A percentile compares a stretch with the other conserved stretches of the same genome.
These are phyloP conservation scores for Hanseniaspora sp. DNA, from an alignment of 1,139 yeast genomes.

Conservation along the genomic window DNA sequence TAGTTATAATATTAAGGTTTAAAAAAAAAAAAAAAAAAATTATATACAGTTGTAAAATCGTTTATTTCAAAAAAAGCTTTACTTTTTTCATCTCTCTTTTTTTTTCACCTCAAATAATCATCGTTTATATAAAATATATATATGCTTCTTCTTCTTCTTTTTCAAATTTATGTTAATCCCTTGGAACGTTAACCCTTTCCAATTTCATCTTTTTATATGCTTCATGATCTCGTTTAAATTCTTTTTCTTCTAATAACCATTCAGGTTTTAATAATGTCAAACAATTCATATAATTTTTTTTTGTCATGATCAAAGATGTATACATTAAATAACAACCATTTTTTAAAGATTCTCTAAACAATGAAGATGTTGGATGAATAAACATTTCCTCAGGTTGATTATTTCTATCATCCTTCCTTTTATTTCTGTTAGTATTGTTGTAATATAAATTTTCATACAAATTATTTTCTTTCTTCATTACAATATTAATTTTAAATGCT, in stretches of 20 bases:
- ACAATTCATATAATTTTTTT: slow-evolving; percentile 86
- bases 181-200: slow-evolving; percentile 38
- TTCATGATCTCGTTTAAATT: slow-evolving; percentile 48
- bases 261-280: slow-evolving; percentile 69
- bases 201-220: slow-evolving; percentile 40
- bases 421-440: slow-evolving; percentile 60
- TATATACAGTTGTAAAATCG: no score
- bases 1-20: background rate
- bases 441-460: slow-evolving; percentile 66
- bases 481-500: slow-evolving; percentile 10
- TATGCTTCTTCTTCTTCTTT: background rate
- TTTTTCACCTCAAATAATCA: no score
- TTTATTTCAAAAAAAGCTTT: no score
- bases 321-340: slow-evolving; percentile 71
- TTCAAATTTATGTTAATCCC: background rate
- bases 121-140: background rate
- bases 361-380: slow-evolving; percentile 79
- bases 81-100: no score
- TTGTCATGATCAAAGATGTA: slow-evolving; percentile 69
- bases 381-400: slow-evolving; percentile 48
- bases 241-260: slow-evolving; percentile 50
- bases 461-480: slow-evolving; percentile 10
- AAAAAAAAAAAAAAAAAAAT: background rate
- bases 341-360: slow-evolving; percentile 43
- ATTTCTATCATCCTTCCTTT: slow-evolving; percentile 64